These are phyloP conservation scores for Curvularia verruculosa DNA, from an alignment of 2,329 filamentous ascomycete species.

Conservation along the genomic window DNA sequence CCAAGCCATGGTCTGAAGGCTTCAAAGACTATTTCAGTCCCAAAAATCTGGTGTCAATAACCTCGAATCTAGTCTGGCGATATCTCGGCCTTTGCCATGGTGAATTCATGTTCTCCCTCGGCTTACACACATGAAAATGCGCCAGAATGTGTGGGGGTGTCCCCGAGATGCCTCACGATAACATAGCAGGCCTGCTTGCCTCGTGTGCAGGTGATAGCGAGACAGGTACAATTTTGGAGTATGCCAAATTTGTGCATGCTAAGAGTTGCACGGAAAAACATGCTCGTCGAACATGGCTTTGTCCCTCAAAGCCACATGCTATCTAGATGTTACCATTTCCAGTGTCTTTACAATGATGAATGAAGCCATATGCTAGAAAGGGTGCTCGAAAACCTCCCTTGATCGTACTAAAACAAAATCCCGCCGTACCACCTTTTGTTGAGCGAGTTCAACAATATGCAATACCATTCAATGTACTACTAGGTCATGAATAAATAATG, in stretches of 20 bases:
- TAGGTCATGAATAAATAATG: not conserved
- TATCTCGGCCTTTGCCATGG: not conserved
- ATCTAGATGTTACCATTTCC: not conserved
- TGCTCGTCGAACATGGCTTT: not conserved
- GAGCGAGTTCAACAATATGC: not conserved
- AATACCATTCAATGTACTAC: not conserved
- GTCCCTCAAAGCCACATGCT: not conserved
- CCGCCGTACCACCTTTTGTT: too few relatives aligned
- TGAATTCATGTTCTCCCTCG: not conserved
- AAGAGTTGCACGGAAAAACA: not conserved
- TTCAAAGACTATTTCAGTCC: not conserved
- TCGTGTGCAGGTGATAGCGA: not conserved
- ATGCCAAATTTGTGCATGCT: not conserved
- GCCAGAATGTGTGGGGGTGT: not conserved
- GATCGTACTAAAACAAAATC: not conserved
- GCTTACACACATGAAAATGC: not conserved
- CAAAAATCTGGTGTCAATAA: not conserved
- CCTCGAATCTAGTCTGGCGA: not conserved
- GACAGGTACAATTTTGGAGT: too few relatives aligned
- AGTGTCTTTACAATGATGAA: not conserved
- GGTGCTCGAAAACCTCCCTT: not conserved
- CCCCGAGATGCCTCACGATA: not conserved
- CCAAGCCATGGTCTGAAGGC: conserved; percentile 3
- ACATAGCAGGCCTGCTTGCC: not conserved
- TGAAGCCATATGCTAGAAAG: not conserved